These are phyloP conservation scores for Begonia fuchsioides DNA, from an alignment of 306 rosid species.

Conservation along the genomic window DNA sequence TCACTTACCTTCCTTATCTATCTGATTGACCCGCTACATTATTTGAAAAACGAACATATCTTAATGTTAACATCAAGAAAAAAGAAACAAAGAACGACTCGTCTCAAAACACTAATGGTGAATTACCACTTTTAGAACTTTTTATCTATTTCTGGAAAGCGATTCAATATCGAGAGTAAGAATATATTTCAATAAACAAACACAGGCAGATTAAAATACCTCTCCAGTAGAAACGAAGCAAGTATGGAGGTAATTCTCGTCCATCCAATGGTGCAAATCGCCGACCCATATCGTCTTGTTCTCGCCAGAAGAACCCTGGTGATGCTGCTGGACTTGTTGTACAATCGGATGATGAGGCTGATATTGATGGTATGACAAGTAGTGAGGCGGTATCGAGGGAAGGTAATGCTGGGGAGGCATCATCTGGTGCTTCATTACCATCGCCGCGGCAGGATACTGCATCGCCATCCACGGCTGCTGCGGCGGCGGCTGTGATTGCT, in stretches of 20 bases:
- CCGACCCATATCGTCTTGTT: constrained; percentile 90
- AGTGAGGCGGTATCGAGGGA: constrained; percentile 42
- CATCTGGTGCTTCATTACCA: constrained; percentile 97
- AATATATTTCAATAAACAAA: too few relatives aligned
- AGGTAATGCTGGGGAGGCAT: constrained; percentile 70
- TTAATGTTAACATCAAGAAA: too few relatives aligned
- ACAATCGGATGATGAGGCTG: constrained; percentile 39
- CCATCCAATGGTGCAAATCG: constrained; percentile 95
- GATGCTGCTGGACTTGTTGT: constrained; percentile 23
- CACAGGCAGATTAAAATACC: constrained; percentile 10
- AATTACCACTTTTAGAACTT: too few relatives aligned
- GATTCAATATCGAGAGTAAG: too few relatives aligned
- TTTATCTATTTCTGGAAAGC: too few relatives aligned
- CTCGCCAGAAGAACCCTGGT: constrained; percentile 50
- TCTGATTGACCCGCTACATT: too few relatives aligned
- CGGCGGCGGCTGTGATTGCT: constrained; percentile 15
- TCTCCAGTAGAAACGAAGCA: constrained; percentile 69
- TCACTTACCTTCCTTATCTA: too few relatives aligned
- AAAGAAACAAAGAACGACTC: too few relatives aligned
- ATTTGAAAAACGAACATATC: too few relatives aligned
- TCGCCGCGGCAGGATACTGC: constrained; percentile 76
- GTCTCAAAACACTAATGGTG: too few relatives aligned
- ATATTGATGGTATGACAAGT: constrained; percentile 65
- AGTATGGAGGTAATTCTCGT: constrained; percentile 68
- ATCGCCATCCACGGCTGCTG: constrained; percentile 64